Base-by-base conservation (phyloP, 2,329 filamentous ascomycete species). In the Epicoccum nigrum region DNA sequence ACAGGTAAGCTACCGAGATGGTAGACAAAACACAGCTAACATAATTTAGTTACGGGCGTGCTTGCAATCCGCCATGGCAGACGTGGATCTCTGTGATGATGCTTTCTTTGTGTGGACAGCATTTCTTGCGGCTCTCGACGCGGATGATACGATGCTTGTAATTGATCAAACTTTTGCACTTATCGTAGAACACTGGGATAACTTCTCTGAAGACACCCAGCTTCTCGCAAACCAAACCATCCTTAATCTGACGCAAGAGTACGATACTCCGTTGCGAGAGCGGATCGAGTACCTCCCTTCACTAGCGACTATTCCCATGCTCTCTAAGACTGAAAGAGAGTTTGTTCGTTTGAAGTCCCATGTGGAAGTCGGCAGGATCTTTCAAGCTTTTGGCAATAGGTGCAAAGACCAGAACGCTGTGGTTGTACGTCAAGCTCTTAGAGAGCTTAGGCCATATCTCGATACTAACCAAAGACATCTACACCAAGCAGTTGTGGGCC, bases 141-240 rank as follows among this genome's bases (percentile, higher is more conserved):
- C 87, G 49, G 87, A 92, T 19, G 92, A 97, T 65, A 81, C 96
- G 5, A 86, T 88, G 58, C 81, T 85, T 20, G 81, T 97, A 30
- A 78, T 97, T 7, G 92, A 96, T 68, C 92, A 93, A 51, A 96
- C 92, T 0, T 91, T 97, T 60, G 92, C 92, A 45, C 84, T 96
- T 32, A 86, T 97, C 40, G 86, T 88, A 19, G 86, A 88, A 60
- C 87, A 94, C 65, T 99, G 94, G 94, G 59, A 69, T 4, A 73
- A 64, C 2, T 86, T 97, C 48, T 84, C 86, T 17, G 76, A 81
- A 4, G 70, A 78, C 3, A 86, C 86, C 1, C 84, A 83, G 55
- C 65, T 80, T 3, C 78, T 80, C 46, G 87, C 87, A 3, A 79
- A 84, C 52, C 76, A 81, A 13, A 79, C 92, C 57, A 78, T 97